These are phyloP conservation scores for Cadophora gregata DNA, from an alignment of 2,329 filamentous ascomycete species.

Conservation along the genomic window DNA sequence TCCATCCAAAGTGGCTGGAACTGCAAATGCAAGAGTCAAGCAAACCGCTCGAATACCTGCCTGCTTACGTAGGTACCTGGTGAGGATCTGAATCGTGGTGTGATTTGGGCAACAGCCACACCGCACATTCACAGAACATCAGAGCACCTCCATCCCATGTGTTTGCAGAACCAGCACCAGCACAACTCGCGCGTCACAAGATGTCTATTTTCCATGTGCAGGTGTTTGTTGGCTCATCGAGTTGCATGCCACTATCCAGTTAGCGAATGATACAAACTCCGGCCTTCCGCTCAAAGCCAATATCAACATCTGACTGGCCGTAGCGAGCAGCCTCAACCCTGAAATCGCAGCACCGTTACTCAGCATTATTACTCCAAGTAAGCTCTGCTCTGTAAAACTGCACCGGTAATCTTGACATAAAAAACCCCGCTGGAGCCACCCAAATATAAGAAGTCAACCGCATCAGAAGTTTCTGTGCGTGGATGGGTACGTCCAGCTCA, in stretches of 20 bases:
- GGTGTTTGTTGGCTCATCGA: neutral
- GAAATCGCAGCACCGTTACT: neutral
- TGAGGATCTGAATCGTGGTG: neutral
- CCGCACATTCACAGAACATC: neutral
- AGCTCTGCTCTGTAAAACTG: neutral
- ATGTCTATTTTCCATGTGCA: neutral
- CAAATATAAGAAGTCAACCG: neutral
- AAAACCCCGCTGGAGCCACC: neutral
- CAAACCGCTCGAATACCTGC: neutral
- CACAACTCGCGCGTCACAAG: neutral
- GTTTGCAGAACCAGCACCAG: neutral
- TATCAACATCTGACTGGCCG: conserved; percentile 13
- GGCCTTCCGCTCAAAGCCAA: conserved; percentile 15
- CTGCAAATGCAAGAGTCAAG: neutral
- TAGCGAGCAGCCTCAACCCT: conserved; percentile 1
- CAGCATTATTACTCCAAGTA: neutral
- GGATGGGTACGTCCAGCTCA: neutral
- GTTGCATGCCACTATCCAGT: conserved; percentile 7
- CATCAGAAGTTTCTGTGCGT: neutral
- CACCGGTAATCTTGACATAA: neutral
- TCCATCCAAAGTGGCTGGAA: neutral
- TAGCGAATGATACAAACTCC: conserved; percentile 6
- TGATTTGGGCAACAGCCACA: conserved; percentile 5
- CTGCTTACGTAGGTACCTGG: too few species aligned
- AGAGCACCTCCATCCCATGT: neutral